Evolutionary conservation across 805 yeast species (phyloP), one percentile per base, ranked within the genome.

Genomic region (Saccharomycodes ludwigii): DNA sequence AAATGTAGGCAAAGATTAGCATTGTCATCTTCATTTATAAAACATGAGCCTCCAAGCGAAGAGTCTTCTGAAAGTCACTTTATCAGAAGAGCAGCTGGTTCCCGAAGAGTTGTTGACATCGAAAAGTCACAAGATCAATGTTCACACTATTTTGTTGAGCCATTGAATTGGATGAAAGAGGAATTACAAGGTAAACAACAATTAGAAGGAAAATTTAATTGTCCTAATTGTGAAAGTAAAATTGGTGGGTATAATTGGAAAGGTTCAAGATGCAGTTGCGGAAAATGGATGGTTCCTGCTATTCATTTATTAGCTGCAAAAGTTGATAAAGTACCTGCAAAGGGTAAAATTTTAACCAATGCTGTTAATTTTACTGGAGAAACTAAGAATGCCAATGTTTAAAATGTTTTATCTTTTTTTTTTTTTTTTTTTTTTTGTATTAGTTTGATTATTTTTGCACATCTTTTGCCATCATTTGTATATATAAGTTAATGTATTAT

Each of bases 231-330:
- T 59, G 61, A 62, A 4, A 64, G 80, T 11, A 91, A 88, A 57
- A 71, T 91, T 2, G 98, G 98, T 10, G 85, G 83, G 0, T 91
- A 85, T 52, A 73, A 76, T 39, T 91, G 98, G 98, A 81, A 76
- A 46, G 98, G 98, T 0, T 73, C 88, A 2, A 62, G 94, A 44
- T 91, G 98, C 54, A 73, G 91, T 36, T 91, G 98, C 54, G 96
- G 96, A 3, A 73, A 72, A 44, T 91, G 98, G 98, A 76, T 88
- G 65, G 69, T 83, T 7, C 98, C 98, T 0, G 93, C 94, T 1
- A 67, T 91, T 37, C 83, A 81, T 51, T 54, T 91, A 34, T 85
- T 76, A 52, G 63, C 75, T 18, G 78, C 85, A 5, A 81, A 82
- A 50, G 88, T 83, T 4, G 96, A 88, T 50, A 71, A 72, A 37